A percentile compares a stretch with the other conserved stretches of the same genome.
Evolutionary conservation across 177 flowering plant species (phyloP).

Genomic region (Viscum album): DNA sequence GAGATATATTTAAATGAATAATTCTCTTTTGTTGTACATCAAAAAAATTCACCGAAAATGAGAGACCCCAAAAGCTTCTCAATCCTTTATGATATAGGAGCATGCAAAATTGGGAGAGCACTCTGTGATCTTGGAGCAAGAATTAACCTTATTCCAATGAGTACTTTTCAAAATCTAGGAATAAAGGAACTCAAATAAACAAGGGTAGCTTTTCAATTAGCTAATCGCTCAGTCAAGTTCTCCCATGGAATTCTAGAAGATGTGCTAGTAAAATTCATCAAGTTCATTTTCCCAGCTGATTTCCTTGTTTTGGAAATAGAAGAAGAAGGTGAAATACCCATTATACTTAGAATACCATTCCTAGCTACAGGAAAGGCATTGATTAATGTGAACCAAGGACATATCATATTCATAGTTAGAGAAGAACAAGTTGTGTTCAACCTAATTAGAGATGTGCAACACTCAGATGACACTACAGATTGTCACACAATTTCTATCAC

Average conservation of each 20-base stretch:
- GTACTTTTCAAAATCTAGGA: neutral
- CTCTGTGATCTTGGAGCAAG: neutral
- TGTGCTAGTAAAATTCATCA: neutral
- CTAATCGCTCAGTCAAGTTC: neutral
- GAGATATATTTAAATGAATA: neutral
- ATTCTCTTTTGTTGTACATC: neutral
- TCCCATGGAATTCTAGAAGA: neutral
- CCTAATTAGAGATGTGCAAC: too few species aligned
- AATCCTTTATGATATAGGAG: neutral
- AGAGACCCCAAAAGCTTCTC: neutral
- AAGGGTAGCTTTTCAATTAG: neutral
- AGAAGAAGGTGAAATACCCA: neutral
- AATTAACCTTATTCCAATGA: neutral
- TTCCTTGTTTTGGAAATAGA: neutral
- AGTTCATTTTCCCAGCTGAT: neutral
- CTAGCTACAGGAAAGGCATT: neutral
- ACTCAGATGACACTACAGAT: too few species aligned
- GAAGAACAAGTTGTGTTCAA: too few species aligned
- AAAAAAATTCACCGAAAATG: neutral
- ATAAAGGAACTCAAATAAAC: neutral
- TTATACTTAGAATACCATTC: neutral
- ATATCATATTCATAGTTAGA: neutral
- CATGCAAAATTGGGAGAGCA: neutral
- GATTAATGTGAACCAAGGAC: neutral
- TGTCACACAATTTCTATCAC: too few species aligned